A percentile compares a stretch with the other conserved stretches of the same genome.
Conservation (phyloP, 441 rosid genomes). For the Gossypium armourianum region DNA sequence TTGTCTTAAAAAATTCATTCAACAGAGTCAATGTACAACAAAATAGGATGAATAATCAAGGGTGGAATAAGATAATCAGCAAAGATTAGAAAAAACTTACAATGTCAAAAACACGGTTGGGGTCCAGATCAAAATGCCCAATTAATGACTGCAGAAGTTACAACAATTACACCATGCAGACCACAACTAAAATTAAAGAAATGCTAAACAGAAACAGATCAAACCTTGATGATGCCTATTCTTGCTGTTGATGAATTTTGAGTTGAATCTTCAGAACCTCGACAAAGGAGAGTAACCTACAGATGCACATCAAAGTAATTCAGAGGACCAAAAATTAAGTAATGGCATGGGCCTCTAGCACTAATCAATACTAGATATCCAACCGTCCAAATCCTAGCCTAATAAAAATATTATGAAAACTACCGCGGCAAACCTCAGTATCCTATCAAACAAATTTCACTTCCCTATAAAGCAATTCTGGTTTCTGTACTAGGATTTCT, state of each 20-base stretch:
- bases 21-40: neutral
- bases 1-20: neutral
- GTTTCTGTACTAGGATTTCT: neutral
- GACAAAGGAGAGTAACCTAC: constrained; percentile 89
- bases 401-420: neutral
- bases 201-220: constrained; percentile 12
- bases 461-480: neutral
- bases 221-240: constrained; percentile 92
- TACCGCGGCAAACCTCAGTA: neutral
- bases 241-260: constrained; percentile 62
- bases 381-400: neutral
- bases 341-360: neutral
- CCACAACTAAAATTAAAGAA: constrained; percentile 13
- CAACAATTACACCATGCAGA: constrained; percentile 23
- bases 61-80: neutral
- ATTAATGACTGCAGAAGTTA: constrained; percentile 71
- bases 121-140: constrained; percentile 98
- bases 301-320: constrained; percentile 8
- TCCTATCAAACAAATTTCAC: neutral
- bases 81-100: constrained; percentile 40
- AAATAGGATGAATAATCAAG: neutral
- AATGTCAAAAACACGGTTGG: constrained; percentile 97
- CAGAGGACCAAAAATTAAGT: neutral
- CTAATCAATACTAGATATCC: constrained; percentile 1
- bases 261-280: constrained; percentile 58